Evolutionary conservation across 306 rosid species (phyloP).

Genomic region (Canavalia gladiata): DNA sequence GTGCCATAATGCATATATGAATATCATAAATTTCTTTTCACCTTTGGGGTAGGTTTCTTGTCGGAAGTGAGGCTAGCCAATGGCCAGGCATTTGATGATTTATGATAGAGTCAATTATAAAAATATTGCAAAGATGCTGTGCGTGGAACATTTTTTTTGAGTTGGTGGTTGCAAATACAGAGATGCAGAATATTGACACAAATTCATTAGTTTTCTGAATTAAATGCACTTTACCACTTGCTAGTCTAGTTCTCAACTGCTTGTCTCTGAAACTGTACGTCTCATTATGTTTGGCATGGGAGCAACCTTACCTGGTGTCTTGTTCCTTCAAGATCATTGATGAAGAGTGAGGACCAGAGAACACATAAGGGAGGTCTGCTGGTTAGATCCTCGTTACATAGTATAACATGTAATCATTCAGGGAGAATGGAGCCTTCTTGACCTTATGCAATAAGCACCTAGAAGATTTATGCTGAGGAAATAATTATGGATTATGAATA

Average conservation of each 20-base stretch:
- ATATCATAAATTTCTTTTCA: constrained; percentile 4
- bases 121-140: constrained; percentile 9
- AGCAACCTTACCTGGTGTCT: constrained; percentile 1
- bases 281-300: neutral
- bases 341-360: neutral
- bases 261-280: neutral
- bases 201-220: neutral
- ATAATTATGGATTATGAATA: neutral
- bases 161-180: neutral
- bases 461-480: constrained; percentile 5
- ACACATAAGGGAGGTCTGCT: neutral
- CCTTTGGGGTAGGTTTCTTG: neutral
- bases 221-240: neutral
- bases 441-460: neutral
- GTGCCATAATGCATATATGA: constrained; percentile 6
- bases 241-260: neutral
- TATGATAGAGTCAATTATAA: neutral
- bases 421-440: constrained; percentile 1
- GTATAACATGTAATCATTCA: constrained; percentile 10
- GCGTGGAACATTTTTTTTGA: neutral
- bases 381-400: constrained; percentile 2
- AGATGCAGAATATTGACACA: neutral
- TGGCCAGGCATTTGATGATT: neutral
- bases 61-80: neutral
- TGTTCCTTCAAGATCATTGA: neutral